phyloP scores from a whole-genome alignment of 169 alveolate genomes.

The Eimeria acervulina region DNA sequence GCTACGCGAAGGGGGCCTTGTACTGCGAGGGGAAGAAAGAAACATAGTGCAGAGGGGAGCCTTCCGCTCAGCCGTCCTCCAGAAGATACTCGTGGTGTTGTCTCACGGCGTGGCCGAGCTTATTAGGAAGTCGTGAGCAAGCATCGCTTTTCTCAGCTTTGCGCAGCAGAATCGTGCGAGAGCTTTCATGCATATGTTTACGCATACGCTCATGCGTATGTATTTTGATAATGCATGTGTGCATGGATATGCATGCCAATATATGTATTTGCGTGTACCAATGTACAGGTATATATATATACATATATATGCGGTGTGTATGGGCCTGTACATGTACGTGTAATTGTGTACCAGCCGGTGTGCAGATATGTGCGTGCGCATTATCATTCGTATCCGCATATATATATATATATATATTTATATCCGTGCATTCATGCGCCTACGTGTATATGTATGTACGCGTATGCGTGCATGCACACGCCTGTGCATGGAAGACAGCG shows the following conservation, averaged over 20 bases:
- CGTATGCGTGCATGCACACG: not conserved
- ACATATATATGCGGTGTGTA: too few relatives aligned
- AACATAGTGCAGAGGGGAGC: slow-evolving; percentile 48
- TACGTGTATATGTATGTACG: not conserved
- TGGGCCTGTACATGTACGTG: not conserved
- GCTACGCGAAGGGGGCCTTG: slow-evolving; percentile 66
- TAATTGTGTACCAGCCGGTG: not conserved
- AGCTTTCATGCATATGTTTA: not conserved
- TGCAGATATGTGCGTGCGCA: not conserved
- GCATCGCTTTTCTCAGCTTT: not conserved
- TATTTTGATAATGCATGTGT: not conserved
- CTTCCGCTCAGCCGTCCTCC: slow-evolving; percentile 54
- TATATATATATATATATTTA: not conserved
- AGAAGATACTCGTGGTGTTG: slow-evolving; percentile 47
- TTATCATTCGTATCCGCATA: not conserved
- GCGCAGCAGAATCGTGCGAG: not conserved
- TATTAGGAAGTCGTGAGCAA: slow-evolving; percentile 42
- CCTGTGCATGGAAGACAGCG: not conserved
- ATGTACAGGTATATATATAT: not conserved
- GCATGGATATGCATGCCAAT: not conserved
- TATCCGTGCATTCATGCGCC: not conserved
- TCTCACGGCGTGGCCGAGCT: slow-evolving; percentile 58
- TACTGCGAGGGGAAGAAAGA: slow-evolving; percentile 37
- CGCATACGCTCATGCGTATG: not conserved
- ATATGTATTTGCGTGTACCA: not conserved